These are phyloP conservation scores for Aspergillus sp. DNA, from an alignment of 2,329 filamentous ascomycete genomes.

Conservation along the genomic window DNA sequence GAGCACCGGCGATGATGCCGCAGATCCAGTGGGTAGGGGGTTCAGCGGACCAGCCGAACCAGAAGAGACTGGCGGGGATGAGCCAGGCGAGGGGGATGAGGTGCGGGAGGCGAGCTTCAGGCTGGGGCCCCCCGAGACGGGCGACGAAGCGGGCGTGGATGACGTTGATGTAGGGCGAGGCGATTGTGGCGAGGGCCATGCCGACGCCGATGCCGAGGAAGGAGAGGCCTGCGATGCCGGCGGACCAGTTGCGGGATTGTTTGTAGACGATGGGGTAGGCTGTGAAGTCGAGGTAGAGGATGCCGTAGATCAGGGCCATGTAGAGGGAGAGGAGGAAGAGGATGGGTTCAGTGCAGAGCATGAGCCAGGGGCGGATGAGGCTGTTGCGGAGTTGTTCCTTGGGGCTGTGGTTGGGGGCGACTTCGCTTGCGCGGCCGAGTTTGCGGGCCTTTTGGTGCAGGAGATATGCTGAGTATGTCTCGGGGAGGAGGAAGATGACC, in stretches of 20 bases:
- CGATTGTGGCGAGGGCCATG: not conserved
- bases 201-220: not conserved
- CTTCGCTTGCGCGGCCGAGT: too few species aligned
- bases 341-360: constrained; percentile 12
- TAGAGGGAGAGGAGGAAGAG: constrained; percentile 19
- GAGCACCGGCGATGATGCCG: not conserved
- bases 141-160: not conserved
- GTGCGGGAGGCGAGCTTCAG: not conserved
- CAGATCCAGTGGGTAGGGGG: not conserved
- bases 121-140: not conserved
- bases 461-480: not conserved
- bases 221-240: not conserved
- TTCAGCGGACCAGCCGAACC: constrained; percentile 9
- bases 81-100: not conserved
- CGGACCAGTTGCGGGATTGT: not conserved
- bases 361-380: not conserved
- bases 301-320: constrained; percentile 8
- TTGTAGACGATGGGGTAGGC: not conserved
- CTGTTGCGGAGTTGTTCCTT: not conserved
- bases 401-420: not conserved
- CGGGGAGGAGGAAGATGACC: not conserved
- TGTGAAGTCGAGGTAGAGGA: constrained; percentile 6
- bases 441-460: not conserved
- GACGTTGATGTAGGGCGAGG: not conserved
- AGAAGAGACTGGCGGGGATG: constrained; percentile 8